Conservation (phyloP, 2,329 filamentous ascomycete genomes). For the Elsinoe fawcettii region DNA sequence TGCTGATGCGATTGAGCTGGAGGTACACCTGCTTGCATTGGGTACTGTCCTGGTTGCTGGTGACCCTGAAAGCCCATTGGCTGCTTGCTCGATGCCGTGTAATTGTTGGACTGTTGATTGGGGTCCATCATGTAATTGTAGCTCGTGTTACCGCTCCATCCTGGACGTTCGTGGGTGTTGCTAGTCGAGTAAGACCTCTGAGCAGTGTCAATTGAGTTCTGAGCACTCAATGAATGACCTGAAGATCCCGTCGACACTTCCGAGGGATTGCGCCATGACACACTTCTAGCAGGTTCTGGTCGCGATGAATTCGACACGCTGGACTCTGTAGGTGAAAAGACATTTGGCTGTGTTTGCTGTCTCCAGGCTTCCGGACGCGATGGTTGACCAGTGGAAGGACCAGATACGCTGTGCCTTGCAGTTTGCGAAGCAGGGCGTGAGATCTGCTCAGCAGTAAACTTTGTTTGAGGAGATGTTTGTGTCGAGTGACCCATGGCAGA, state of each 20-base stretch:
- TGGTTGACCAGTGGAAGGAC: not conserved
- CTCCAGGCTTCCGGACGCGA: slow-evolving; percentile 7
- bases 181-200: slow-evolving; percentile 11
- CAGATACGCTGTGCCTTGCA: slow-evolving; percentile 8
- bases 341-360: slow-evolving; percentile 6
- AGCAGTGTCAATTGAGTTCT: not conserved
- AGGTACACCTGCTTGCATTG: not conserved
- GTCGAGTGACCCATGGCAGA: slow-evolving; percentile 9
- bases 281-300: slow-evolving; percentile 1
- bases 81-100: slow-evolving; percentile 8
- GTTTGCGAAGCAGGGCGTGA: slow-evolving; percentile 9
- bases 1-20: slow-evolving; percentile 1
- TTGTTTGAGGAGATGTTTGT: slow-evolving; percentile 10
- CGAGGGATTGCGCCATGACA: slow-evolving; percentile 8
- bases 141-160: not conserved
- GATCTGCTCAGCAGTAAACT: slow-evolving; percentile 4
- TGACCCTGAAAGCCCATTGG: slow-evolving; percentile 2
- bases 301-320: not conserved
- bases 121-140: slow-evolving; percentile 14
- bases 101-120: slow-evolving; percentile 2
- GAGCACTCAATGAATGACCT: not conserved
- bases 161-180: slow-evolving; percentile 7
- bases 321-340: slow-evolving; percentile 9
- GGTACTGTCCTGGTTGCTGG: not conserved
- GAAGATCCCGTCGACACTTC: not conserved